These are phyloP conservation scores for Cladosporium austrohemisphaericum DNA, from an alignment of 2,329 filamentous ascomycete species.

Conservation along the genomic window DNA sequence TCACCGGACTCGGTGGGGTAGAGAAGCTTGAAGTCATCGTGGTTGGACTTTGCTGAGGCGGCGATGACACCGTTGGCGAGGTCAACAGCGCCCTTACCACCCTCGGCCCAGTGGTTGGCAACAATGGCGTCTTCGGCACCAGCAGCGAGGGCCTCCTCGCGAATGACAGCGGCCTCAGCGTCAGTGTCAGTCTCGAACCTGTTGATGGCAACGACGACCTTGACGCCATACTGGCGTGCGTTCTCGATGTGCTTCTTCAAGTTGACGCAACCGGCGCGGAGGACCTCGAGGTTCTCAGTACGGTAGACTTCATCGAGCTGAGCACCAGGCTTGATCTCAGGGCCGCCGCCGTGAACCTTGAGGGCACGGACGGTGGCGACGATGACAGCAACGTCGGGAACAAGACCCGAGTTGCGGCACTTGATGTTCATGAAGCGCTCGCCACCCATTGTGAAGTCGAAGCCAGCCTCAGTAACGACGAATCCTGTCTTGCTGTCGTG, in stretches of 20 bases:
- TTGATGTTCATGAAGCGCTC: slow-evolving; percentile 99
- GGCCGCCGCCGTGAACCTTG: slow-evolving; percentile 94
- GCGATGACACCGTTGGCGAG: slow-evolving; percentile 82
- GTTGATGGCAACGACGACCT: slow-evolving; percentile 96
- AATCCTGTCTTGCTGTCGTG: slow-evolving; percentile 80
- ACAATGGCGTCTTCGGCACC: slow-evolving; percentile 92
- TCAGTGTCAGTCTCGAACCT: slow-evolving; percentile 92
- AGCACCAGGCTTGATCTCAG: slow-evolving; percentile 85
- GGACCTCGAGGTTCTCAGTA: slow-evolving; percentile 87
- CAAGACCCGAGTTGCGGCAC: slow-evolving; percentile 87
- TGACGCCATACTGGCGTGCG: slow-evolving; percentile 81
- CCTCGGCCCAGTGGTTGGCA: slow-evolving; percentile 95
- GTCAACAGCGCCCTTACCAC: slow-evolving; percentile 83
- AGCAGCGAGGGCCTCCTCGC: slow-evolving; percentile 85
- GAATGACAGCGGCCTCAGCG: slow-evolving; percentile 82
- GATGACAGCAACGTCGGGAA: slow-evolving; percentile 89
- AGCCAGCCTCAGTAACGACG: slow-evolving; percentile 93
- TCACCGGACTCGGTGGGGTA: slow-evolving; percentile 70
- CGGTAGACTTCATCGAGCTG: slow-evolving; percentile 83
- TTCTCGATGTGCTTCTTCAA: slow-evolving; percentile 93
- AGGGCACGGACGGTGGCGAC: slow-evolving; percentile 93
- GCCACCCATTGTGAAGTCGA: slow-evolving; percentile 99
- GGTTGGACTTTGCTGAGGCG: slow-evolving; percentile 72
- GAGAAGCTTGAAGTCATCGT: slow-evolving; percentile 76
- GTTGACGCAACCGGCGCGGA: slow-evolving; percentile 88